A percentile compares a stretch with the other conserved stretches of the same genome.
Evolutionary conservation across 192 early-diverging fungal genomes (phyloP).

Genomic region (Dissophora ornata): DNA sequence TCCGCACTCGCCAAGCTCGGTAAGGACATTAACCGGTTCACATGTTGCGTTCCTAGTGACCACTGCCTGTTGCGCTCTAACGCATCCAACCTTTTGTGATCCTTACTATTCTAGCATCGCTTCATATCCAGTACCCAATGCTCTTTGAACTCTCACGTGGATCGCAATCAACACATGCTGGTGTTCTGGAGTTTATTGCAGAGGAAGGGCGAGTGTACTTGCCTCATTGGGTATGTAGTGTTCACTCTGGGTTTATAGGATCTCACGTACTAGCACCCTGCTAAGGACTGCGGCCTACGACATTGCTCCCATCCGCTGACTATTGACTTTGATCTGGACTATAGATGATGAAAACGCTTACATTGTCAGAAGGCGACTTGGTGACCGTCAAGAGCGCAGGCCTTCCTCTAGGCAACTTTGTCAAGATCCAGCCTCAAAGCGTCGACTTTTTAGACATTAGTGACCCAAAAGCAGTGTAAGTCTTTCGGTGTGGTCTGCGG

Average conservation of each 20-base stretch:
- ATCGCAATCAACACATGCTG: slow-evolving; percentile 80
- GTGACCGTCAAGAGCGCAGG: slow-evolving; percentile 82
- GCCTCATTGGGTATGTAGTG: slow-evolving; percentile 86
- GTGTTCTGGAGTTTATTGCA: slow-evolving; percentile 98
- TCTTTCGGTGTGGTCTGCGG: not conserved
- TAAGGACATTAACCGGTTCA: slow-evolving; percentile 3
- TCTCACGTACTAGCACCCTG: too few species aligned
- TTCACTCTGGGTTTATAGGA: too few species aligned
- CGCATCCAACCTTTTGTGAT: too few species aligned
- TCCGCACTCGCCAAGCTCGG: slow-evolving; percentile 64
- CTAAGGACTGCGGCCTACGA: too few species aligned
- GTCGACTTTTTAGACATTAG: slow-evolving; percentile 96
- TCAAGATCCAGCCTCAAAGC: slow-evolving; percentile 98
- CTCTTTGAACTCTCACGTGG: slow-evolving; percentile 86
- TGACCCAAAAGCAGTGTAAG: slow-evolving; percentile 93
- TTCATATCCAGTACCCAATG: slow-evolving; percentile 94
- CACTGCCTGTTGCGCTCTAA: too few species aligned
- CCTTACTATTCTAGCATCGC: slow-evolving; percentile 61
- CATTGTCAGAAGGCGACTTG: slow-evolving; percentile 78
- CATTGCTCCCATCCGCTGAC: too few species aligned
- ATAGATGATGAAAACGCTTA: slow-evolving; percentile 94
- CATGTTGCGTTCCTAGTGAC: too few species aligned
- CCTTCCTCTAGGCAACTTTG: slow-evolving; percentile 86
- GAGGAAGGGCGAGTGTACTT: slow-evolving; percentile 96
- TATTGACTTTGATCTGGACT: not conserved